Base-by-base conservation (phyloP, 176 grass and related monocot genomes). In the Oryza punctata region DNA sequence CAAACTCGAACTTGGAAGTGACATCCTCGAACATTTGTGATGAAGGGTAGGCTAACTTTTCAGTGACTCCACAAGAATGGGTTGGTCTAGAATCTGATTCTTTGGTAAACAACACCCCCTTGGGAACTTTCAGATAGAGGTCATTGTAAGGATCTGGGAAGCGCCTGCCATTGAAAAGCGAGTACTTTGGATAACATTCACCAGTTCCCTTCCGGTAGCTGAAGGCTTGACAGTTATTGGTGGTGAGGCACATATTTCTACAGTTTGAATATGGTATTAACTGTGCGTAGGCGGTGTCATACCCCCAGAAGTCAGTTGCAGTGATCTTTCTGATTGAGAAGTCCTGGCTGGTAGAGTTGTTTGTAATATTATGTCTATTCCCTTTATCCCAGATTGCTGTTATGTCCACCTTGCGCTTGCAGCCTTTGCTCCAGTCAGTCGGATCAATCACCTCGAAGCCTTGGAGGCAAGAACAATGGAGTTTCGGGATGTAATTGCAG, bases 391-490 rank as follows among this genome's bases (percentile, higher is more conserved):
- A 54, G 50, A 54, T 70, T 10, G 9, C 32, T 30, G 24, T 85
- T 4, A 30, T 64, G 47, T 70, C 70, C 27, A 14, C 69, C 23
- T 69, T 91, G 12, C 27, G 83, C 72, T 7, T 84, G 81, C 94
- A 94, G 0, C 94, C 89, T 84, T 85, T 90, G 38, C 84, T 93
- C 84, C 81, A 91, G 61, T 93, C 78, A 8, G 60, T 71, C 27
- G 84, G 60, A 14, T 93, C 84, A 26, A 49, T 44, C 65, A 91
- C 52, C 29, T 97, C 74, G 12, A 93, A 97, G 1, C 87, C 81
- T 77, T 88, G 60, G 1, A 86, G 70, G 40, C 94, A 93, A 44
- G 82, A 70, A 1, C 94, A 91, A 44, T 44, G 12, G 0, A 54
- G 68, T 23, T 70, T 59, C 0, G 46, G 85, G 19, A 1, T 49